Evolutionary conservation across 345 rosid genomes (phyloP), one percentile per base, ranked within the genome.

Genomic region (Schrenkiella parvula): DNA sequence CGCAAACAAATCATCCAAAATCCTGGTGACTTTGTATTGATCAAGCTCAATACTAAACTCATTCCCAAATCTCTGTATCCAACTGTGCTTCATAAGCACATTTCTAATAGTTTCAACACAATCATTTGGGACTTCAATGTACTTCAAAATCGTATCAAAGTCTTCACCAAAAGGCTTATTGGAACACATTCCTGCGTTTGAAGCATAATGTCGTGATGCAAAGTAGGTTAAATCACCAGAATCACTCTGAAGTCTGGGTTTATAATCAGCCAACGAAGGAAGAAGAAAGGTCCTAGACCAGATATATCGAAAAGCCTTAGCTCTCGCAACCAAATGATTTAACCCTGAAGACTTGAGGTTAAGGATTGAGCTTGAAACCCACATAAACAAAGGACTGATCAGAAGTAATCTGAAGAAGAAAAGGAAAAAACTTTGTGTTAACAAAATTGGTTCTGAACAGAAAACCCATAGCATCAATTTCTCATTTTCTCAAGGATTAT

Each of bases 1-100:
- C 5, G 50, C 29, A 71, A 71, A 84, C 54, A 84, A 44, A 57
- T 64, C 71, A 73, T 75, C 77, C 70, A 81, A 59, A 50, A 75
- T 41, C 35, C 63, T 63, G 12, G 65, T 65, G 46, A 82, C 46
- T 15, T 53, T 77, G 39, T 59, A 71, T 29, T 77, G 75, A 53
- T 72, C 71, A 80, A 82, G 55, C 22, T 77, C 80, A 50, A 42
- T 19, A 59, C 42, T 18, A 13, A 61, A 57, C 66, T 14, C 70
- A 65, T 8, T 28, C 21, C 59, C 74, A 61, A 51, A 64, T n/a
- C 42, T 59, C 6, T 55, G 6, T 54, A 72, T 56, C 73, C 76
- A 82, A 25, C 78, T 71, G 44, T 22, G 75, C 41, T 79, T 79
- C 21, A 34, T 3, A 69, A 75, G 75, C 51, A 75, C 42, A 18